These are phyloP conservation scores for Aquilaria sinensis DNA, from an alignment of 345 rosid species.

Conservation along the genomic window DNA sequence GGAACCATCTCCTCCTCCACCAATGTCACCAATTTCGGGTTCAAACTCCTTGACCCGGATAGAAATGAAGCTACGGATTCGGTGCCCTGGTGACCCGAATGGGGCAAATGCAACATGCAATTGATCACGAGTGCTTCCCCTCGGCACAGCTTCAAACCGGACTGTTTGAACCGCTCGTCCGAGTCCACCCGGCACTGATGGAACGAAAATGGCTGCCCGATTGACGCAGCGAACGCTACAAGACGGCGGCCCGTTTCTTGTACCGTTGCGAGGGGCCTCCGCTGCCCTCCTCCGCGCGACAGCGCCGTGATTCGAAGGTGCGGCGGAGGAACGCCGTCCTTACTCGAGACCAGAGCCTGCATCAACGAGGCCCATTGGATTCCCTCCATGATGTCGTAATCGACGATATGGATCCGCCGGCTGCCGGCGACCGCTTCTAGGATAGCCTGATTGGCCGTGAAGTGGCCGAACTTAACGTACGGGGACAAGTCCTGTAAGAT, in stretches of 20 bases:
- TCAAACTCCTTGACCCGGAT: slow-evolving; percentile 37
- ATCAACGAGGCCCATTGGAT: slow-evolving; percentile 79
- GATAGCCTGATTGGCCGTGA: slow-evolving; percentile 77
- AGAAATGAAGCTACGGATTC: slow-evolving; percentile 51
- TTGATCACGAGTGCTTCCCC: slow-evolving; percentile 70
- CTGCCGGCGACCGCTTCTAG: slow-evolving; percentile 53
- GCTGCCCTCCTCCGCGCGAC: slow-evolving; percentile 37
- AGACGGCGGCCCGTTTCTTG: slow-evolving; percentile 68
- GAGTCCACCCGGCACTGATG: slow-evolving; percentile 59
- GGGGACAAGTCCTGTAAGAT: slow-evolving; percentile 79
- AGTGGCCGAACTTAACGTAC: slow-evolving; percentile 71
- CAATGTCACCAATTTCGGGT: slow-evolving; percentile 41
- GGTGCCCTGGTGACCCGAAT: slow-evolving; percentile 42
- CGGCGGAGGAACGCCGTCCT: slow-evolving; percentile 40
- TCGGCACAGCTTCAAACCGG: slow-evolving; percentile 41
- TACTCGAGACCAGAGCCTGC: slow-evolving; percentile 63
- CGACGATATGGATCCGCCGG: slow-evolving; percentile 63
- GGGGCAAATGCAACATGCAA: slow-evolving; percentile 69
- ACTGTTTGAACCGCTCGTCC: slow-evolving; percentile 37
- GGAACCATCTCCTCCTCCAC: slow-evolving; percentile 63
- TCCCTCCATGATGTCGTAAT: slow-evolving; percentile 76
- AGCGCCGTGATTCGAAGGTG: slow-evolving; percentile 76
- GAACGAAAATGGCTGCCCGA: slow-evolving; percentile 64
- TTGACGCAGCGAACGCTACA: slow-evolving; percentile 58
- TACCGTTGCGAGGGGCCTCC: slow-evolving; percentile 42